Conservation (phyloP, 352 stramenopile genomes). For the Pseudoperonospora humuli region DNA sequence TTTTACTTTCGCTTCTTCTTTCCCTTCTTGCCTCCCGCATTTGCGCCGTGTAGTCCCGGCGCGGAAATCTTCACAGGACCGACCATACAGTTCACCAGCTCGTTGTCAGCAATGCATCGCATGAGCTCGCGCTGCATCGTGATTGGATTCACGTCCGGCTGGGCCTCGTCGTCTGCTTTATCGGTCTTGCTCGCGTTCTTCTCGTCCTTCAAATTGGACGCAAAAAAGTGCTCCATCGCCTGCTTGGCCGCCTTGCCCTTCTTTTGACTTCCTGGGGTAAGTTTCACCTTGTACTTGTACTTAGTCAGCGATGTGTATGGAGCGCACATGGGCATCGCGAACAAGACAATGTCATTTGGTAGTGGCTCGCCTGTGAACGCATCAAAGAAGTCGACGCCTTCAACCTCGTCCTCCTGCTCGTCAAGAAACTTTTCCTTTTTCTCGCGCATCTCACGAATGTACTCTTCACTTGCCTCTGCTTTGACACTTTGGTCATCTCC, state of each 20-base stretch:
- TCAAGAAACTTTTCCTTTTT: slow-evolving; percentile 81
- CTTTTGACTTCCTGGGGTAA: slow-evolving; percentile 84
- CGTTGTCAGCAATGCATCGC: slow-evolving; percentile 83
- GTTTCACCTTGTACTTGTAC: slow-evolving; percentile 91
- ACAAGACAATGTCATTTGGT: slow-evolving; percentile 81
- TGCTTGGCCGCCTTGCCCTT: slow-evolving; percentile 88
- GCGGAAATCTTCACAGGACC: slow-evolving; percentile 86
- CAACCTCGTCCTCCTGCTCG: slow-evolving; percentile 76
- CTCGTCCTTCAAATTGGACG: slow-evolving; percentile 62
- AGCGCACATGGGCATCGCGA: slow-evolving; percentile 87
- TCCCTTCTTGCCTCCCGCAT: slow-evolving; percentile 32
- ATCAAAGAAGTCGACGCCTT: slow-evolving; percentile 75
- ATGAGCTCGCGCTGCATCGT: slow-evolving; percentile 84
- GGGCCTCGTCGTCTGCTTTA: slow-evolving; percentile 25
- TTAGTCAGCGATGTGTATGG: slow-evolving; percentile 81
- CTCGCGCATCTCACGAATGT: slow-evolving; percentile 65
- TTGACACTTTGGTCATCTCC: slow-evolving; percentile 14
- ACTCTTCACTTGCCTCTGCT: slow-evolving; percentile 34
- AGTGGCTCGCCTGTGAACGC: slow-evolving; percentile 74
- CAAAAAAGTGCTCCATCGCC: slow-evolving; percentile 78
- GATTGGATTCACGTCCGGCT: slow-evolving; percentile 51
- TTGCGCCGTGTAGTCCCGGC: slow-evolving; percentile 43
- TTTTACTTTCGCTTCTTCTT: slow-evolving; percentile 32
- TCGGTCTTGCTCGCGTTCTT: slow-evolving; percentile 27
- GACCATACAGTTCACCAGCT: slow-evolving; percentile 87